Evolutionary conservation across 345 rosid genomes (phyloP).

Genomic region (Cardamine occulta): DNA sequence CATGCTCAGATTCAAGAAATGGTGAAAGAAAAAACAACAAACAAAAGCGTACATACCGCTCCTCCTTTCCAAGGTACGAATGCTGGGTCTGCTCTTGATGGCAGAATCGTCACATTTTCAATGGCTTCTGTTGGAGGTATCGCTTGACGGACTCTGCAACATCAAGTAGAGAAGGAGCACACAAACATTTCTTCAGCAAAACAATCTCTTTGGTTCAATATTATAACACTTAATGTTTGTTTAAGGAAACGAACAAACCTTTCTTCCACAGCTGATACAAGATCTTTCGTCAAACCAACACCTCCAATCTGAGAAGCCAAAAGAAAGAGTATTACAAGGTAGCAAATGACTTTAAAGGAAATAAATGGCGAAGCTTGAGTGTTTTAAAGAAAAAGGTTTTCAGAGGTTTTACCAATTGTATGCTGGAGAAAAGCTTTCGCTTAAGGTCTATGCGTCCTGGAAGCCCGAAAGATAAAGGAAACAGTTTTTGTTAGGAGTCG

Average conservation of each 20-base stretch:
- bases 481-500: slow-evolving; percentile 22
- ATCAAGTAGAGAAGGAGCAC: not conserved
- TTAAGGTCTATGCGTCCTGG: slow-evolving; percentile 93
- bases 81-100: slow-evolving; percentile 69
- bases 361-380: too few species aligned
- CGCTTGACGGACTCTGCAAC: slow-evolving; percentile 77
- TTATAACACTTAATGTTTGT: not conserved
- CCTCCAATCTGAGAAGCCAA: slow-evolving; percentile 71
- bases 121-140: slow-evolving; percentile 89
- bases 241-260: slow-evolving; percentile 54
- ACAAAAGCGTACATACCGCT: slow-evolving; percentile 54
- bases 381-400: too few species aligned
- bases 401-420: slow-evolving; percentile 68
- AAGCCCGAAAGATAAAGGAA: not conserved
- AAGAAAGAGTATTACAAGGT: not conserved
- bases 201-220: not conserved
- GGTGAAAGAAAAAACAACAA: not conserved
- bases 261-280: slow-evolving; percentile 75
- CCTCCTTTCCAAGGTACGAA: slow-evolving; percentile 90
- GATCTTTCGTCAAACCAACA: slow-evolving; percentile 82
- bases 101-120: slow-evolving; percentile 65
- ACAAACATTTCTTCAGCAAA: slow-evolving; percentile 18
- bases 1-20: not conserved
- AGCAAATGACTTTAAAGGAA: not conserved
- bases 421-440: slow-evolving; percentile 83